These are phyloP conservation scores for Cyberlindnera subsufficiens DNA, from an alignment of 805 yeast species.

Conservation along the genomic window DNA sequence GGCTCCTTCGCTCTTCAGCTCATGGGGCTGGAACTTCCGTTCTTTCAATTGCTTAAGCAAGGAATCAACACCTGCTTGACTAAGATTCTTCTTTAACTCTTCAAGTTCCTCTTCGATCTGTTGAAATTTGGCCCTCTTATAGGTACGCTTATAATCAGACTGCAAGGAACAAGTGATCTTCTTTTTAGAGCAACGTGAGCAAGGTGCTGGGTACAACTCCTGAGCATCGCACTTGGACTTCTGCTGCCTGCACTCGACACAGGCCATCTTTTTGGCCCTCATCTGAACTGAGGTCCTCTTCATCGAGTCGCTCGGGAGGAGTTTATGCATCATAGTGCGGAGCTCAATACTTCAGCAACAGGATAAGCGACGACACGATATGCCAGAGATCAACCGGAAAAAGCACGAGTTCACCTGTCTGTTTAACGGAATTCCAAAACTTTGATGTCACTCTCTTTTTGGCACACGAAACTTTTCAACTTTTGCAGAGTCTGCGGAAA, in stretches of 20 bases:
- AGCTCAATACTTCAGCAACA: too few relatives aligned
- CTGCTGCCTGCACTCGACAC: constrained; percentile 95
- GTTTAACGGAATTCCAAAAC: neutral
- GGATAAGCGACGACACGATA: too few relatives aligned
- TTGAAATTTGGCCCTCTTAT: constrained; percentile 80
- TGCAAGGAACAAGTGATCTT: constrained; percentile 66
- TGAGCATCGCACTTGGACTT: constrained; percentile 87
- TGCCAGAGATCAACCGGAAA: too few relatives aligned
- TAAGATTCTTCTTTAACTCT: constrained; percentile 54
- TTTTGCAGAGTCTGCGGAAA: too few relatives aligned
- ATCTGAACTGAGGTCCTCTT: neutral
- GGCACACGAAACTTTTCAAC: too few relatives aligned
- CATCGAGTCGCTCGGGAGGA: neutral
- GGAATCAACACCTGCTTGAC: constrained; percentile 22
- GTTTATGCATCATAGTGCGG: neutral
- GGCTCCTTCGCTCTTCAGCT: constrained; percentile 7
- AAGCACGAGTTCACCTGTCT: neutral
- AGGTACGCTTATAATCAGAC: constrained; percentile 81
- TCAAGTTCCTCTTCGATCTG: constrained; percentile 75
- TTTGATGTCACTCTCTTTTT: neutral
- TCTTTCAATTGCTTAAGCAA: constrained; percentile 17
- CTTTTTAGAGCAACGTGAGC: constrained; percentile 75
- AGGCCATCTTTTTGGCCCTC: constrained; percentile 61
- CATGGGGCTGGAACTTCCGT: constrained; percentile 14
- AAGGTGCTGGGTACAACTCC: constrained; percentile 69